phyloP scores from a whole-genome alignment of 768 basidiomycete species.

The Leccinum fibrillosum region DNA sequence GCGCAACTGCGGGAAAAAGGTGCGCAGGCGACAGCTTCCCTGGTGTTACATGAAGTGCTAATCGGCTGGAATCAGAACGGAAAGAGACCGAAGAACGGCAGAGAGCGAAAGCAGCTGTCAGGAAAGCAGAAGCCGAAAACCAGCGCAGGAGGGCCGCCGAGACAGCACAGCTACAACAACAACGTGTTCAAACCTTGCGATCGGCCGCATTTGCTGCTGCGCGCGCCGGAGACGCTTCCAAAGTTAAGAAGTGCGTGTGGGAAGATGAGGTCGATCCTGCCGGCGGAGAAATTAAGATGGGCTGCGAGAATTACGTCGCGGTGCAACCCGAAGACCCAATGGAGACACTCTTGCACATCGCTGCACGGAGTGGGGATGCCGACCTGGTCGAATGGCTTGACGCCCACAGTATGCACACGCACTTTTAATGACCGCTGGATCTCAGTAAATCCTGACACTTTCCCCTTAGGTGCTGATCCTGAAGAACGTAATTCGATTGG shows the following conservation, averaged over 20 bases:
- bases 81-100: constrained; percentile 55
- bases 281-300: constrained; percentile 63
- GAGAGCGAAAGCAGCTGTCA: constrained; percentile 50
- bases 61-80: constrained; percentile 36
- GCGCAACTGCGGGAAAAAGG: constrained; percentile 51
- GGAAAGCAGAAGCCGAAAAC: constrained; percentile 52
- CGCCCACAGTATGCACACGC: constrained; percentile 55
- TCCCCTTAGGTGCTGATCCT: constrained; percentile 58
- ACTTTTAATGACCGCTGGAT: constrained; percentile 21
- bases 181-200: constrained; percentile 53
- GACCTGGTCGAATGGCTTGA: constrained; percentile 68
- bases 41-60: constrained; percentile 9
- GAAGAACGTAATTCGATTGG: constrained; percentile 63
- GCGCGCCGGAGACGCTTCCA: constrained; percentile 46
- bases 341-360: constrained; percentile 73
- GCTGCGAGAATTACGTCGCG: constrained; percentile 51
- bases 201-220: constrained; percentile 66
- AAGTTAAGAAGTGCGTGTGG: constrained; percentile 64
- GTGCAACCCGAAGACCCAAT: constrained; percentile 46
- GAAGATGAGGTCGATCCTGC: constrained; percentile 68
- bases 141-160: constrained; percentile 47
- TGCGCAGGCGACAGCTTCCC: constrained; percentile 21
- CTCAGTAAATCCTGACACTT: constrained; percentile 18
- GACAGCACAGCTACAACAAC: constrained; percentile 42
- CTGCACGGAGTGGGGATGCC: constrained; percentile 49